Evolutionary conservation across 164 flowering plant genomes (phyloP), one percentile per base, ranked within the genome.

Genomic region (Dillenia turbinata): DNA sequence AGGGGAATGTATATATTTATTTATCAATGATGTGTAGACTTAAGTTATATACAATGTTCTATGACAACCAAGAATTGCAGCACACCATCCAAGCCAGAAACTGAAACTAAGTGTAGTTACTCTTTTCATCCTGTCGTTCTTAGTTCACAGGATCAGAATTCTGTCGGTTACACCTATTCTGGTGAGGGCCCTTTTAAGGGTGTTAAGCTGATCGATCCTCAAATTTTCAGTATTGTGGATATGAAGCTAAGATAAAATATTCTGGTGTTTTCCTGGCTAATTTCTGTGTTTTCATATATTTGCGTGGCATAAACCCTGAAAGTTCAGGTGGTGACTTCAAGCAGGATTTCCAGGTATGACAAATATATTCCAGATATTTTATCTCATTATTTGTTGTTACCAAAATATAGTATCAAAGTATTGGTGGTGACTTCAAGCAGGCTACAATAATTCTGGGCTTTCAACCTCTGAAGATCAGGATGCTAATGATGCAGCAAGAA

Each of bases 301-400:
- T 56, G 45, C 56, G 17, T 66, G 89, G 97, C 80, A 61, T 94
- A 69, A 94, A 94, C 66, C 96, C 98, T 69, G 98, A 90, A 77
- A 79, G 97, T 73, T 72, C 89, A 58, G 93, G 98, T 73, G 96
- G 98, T 59, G 95, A 94, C 62, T 87, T 83, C 77, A 89, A 83
- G 79, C 71, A 87, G 78, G 98, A 94, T 81, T 77, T 94, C 73
- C 98, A 94, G 73, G 98, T 90, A 83, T 54, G 77, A 17, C 19
- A 46, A 11, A 24, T n/a, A 44, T 43, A 12, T 53, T 8, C 22
- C 49, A 14, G 59, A n/a, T 40, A 19, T 19, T 19, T 19, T 19
- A 1, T 19, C 22, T 19, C 22, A 19, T 19, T 19, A 19, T 19
- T 19, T 19, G 22, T 19, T 72, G 57, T 71, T 9, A 71, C 87